Evolutionary conservation across 2,329 filamentous ascomycete genomes (phyloP), one percentile per base, ranked within the genome.

Genomic region (Beauveria sp.): DNA sequence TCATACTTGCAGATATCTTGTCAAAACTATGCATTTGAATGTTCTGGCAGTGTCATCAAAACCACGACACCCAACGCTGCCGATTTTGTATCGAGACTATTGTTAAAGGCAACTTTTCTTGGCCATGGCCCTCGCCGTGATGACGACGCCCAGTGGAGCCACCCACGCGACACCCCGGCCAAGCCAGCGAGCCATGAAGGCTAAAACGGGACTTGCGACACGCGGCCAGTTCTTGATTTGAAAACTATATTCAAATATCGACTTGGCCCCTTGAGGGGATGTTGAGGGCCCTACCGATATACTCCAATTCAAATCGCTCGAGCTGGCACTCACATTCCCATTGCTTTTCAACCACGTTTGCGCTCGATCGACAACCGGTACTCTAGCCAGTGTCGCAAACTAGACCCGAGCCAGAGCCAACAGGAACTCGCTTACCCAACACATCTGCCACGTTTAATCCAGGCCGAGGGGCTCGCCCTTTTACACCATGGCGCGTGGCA

Each of bases 111-210:
- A 14, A n/a, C 51, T 42, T n/a, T 5, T 3, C 9, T 24, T 18
- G 28, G 10, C 42, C 10, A 46, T 56, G 24, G 16, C 12, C 5
- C 20, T 14, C 42, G n/a, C 40, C 18, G 43, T 34, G 54, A 47
- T 57, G 54, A 57, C 55, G 55, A 58, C 45, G 43, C 45, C 43
- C 45, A 58, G 55, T 58, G 45, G 55, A 57, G 54, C 26, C 40
- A 8, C 53, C 5, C 51, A 42, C 22, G 22, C 22, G 20, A 38
- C n/a, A 38, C 34, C 34, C 26, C 5, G 51, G 5, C 34, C 20
- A 54, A 40, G 10, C 22, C 22, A 54, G 22, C 38, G 34, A 26
- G 9, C 22, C 14, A 24, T 3, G 45, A 47, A 47, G 26, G 45
- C 45, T 47, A 30, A 45, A 55, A 45, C 5, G 24, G 53, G 26